These are phyloP conservation scores for Penicillium sp. DNA, from an alignment of 2,329 filamentous ascomycete genomes.

Conservation along the genomic window DNA sequence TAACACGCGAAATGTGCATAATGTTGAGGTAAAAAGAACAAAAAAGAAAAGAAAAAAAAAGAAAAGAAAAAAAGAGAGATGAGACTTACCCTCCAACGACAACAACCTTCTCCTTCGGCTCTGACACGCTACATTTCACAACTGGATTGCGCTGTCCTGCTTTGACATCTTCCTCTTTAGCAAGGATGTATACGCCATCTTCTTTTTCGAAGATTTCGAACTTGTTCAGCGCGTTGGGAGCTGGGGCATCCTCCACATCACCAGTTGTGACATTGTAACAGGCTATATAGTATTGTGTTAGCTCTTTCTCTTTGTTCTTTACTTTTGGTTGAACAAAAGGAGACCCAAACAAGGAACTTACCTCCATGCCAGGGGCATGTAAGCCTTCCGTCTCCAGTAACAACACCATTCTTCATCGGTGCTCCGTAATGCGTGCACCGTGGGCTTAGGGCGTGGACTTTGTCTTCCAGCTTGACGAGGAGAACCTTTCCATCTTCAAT, in stretches of 20 bases:
- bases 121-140: constrained; percentile 64
- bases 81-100: constrained; percentile 69
- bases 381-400: constrained; percentile 76
- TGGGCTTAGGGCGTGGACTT: constrained; percentile 74
- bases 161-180: constrained; percentile 76
- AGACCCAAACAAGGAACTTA: constrained; percentile 43
- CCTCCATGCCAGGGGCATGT: constrained; percentile 97
- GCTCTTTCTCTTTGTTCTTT: background rate
- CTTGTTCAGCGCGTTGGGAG: constrained; percentile 77
- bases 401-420: constrained; percentile 79
- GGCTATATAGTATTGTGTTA: constrained; percentile 52
- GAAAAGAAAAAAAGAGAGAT: background rate
- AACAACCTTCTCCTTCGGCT: constrained; percentile 60
- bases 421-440: constrained; percentile 93
- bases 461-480: constrained; percentile 73
- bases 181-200: constrained; percentile 79
- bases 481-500: constrained; percentile 83
- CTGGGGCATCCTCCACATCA: constrained; percentile 93
- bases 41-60: too few relatives aligned
- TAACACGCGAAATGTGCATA: background rate
- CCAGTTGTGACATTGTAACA: constrained; percentile 90
- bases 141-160: constrained; percentile 70
- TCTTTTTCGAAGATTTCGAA: constrained; percentile 81
- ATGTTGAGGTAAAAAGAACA: background rate
- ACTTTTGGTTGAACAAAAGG: too few relatives aligned